Evolutionary conservation across 495 filamentous ascomycete genomes (phyloP).

Genomic region (Melanomma pulvis-pyrius): DNA sequence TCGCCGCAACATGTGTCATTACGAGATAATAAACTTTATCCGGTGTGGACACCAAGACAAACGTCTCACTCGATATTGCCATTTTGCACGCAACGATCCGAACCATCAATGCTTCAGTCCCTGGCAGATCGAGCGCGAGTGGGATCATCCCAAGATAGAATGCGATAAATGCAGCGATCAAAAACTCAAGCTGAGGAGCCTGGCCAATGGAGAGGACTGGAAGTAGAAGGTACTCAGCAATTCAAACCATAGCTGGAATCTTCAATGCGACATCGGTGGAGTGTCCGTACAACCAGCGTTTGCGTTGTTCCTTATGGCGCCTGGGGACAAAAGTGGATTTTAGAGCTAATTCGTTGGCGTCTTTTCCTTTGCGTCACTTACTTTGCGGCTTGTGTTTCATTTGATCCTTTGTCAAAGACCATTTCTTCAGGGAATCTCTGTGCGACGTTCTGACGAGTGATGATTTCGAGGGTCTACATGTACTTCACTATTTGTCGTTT

Average conservation of each 20-base stretch:
- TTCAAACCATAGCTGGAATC: background rate
- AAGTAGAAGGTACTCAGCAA: background rate
- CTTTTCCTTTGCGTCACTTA: too few relatives aligned
- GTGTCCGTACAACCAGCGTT: background rate
- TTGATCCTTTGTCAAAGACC: background rate
- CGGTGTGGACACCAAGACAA: constrained; percentile 58
- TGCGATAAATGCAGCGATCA: constrained; percentile 52
- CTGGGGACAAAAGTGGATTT: too few relatives aligned
- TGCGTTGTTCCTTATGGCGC: too few relatives aligned
- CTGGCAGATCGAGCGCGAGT: constrained; percentile 58
- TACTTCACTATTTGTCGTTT: too few relatives aligned
- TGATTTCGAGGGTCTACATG: too few relatives aligned
- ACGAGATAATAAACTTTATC: constrained; percentile 62
- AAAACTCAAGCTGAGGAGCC: background rate
- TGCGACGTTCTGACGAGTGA: too few relatives aligned
- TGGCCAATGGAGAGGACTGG: constrained; percentile 15
- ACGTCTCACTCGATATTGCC: constrained; percentile 66
- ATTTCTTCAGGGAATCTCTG: too few relatives aligned
- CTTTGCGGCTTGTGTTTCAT: too few relatives aligned
- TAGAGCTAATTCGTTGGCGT: too few relatives aligned
- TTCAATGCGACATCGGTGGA: background rate
- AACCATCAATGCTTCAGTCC: constrained; percentile 63
- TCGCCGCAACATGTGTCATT: constrained; percentile 61
- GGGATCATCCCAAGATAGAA: constrained; percentile 49
- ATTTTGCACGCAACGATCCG: constrained; percentile 68